These are phyloP conservation scores for Pestalotiopsis sp. DNA, from an alignment of 2,329 filamentous ascomycete species.

Conservation along the genomic window DNA sequence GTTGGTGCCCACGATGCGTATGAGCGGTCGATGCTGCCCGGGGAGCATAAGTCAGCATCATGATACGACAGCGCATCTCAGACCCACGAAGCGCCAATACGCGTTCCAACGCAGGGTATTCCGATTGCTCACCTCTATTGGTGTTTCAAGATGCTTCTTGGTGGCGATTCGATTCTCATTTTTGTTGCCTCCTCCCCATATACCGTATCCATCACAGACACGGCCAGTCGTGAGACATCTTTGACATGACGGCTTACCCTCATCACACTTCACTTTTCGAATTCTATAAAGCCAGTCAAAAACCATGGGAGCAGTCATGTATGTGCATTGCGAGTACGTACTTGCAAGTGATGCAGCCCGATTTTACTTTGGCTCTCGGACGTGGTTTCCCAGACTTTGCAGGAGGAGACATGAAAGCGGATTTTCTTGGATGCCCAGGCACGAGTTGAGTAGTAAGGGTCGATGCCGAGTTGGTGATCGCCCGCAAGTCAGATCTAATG, in stretches of 20 bases:
- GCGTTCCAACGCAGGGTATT: constrained; percentile 5
- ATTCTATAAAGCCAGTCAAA: constrained; percentile 15
- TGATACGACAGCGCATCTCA: too few relatives aligned
- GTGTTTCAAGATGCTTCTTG: constrained; percentile 30
- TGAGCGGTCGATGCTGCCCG: neutral
- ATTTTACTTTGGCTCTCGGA: constrained; percentile 22
- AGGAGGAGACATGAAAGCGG: constrained; percentile 3
- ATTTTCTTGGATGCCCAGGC: neutral
- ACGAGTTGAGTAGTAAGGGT: too few relatives aligned
- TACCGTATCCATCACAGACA: constrained; percentile 32
- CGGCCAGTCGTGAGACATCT: constrained; percentile 32
- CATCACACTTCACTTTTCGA: constrained; percentile 34
- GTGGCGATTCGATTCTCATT: neutral
- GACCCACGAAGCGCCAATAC: too few relatives aligned
- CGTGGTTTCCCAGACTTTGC: neutral
- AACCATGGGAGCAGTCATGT: neutral
- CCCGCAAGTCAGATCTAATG: neutral
- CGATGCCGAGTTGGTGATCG: too few relatives aligned
- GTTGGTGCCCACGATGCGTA: constrained; percentile 17
- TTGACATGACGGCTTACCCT: constrained; percentile 28
- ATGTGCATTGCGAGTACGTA: constrained; percentile 17
- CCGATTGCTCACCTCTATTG: constrained; percentile 16
- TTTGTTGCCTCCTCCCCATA: constrained; percentile 29
- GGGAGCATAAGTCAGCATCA: neutral
- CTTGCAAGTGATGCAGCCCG: constrained; percentile 35